Conservation (phyloP, 2,329 filamentous ascomycete species). For the Penicillium sp. region DNA sequence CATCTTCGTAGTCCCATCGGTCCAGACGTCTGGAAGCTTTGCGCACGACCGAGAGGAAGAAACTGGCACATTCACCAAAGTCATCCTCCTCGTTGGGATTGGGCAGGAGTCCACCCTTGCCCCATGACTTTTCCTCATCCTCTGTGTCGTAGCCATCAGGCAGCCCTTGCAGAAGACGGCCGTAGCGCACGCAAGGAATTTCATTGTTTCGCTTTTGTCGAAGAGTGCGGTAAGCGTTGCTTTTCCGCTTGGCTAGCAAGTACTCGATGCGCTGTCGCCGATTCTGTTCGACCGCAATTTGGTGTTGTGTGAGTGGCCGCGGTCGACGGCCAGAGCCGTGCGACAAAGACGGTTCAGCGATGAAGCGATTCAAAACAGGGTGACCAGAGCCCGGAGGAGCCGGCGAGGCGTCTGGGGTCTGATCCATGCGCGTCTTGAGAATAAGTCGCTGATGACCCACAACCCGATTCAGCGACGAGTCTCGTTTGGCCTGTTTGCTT, state of each 20-base stretch:
- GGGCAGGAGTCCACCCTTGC: conserved; percentile 39
- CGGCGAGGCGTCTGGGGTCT: conserved; percentile 39
- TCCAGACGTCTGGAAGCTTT: conserved; percentile 41
- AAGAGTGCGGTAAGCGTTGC: conserved; percentile 33
- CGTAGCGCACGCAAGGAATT: conserved; percentile 37
- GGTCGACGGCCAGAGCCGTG: conserved; percentile 36
- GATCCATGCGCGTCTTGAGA: conserved; percentile 41
- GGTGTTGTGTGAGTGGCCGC: conserved; percentile 46
- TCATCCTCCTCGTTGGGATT: conserved; percentile 42
- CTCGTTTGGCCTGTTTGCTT: conserved; percentile 36
- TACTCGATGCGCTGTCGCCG: conserved; percentile 45
- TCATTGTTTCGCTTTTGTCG: conserved; percentile 35
- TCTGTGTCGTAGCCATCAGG: conserved; percentile 45
- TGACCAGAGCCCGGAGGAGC: conserved; percentile 40
- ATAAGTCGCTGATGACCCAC: conserved; percentile 38
- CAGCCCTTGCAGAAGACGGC: conserved; percentile 38
- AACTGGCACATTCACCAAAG: conserved; percentile 43
- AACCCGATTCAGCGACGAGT: conserved; percentile 33
- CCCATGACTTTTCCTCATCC: conserved; percentile 39
- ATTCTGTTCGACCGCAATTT: conserved; percentile 46
- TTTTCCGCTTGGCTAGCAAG: conserved; percentile 39
- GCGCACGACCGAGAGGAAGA: conserved; percentile 39
- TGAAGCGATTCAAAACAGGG: conserved; percentile 39
- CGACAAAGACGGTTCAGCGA: conserved; percentile 27
- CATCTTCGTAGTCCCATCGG: conserved; percentile 42